Percentiles rank a stretch among this genome's conserved stretches.
phyloP scores from a whole-genome alignment of 2,329 filamentous ascomycete species.

The Drechslera avenae region DNA sequence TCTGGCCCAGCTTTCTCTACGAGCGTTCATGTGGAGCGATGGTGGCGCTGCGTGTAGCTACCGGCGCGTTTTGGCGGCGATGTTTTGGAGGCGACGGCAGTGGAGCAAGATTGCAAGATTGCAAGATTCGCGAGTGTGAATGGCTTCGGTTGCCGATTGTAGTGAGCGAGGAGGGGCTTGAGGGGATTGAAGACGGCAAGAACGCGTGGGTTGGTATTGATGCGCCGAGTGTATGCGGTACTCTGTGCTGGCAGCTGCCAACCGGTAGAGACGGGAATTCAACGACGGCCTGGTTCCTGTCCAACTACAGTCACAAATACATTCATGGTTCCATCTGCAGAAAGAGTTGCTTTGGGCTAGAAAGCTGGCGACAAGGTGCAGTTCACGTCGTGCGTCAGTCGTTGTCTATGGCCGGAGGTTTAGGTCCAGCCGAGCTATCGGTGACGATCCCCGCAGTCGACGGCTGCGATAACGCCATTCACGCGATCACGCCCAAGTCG shows the following conservation, averaged over 20 bases:
- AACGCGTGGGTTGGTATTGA: constrained; percentile 13
- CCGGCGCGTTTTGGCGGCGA: constrained; percentile 51
- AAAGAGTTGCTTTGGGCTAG: constrained; percentile 7
- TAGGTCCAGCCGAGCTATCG: constrained; percentile 17
- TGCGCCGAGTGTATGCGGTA: constrained; percentile 20
- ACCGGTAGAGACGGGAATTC: constrained; percentile 27
- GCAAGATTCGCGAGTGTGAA: constrained; percentile 32
- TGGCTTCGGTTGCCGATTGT: background rate
- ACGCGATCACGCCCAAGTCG: background rate
- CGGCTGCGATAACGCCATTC: constrained; percentile 16
- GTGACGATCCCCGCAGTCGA: constrained; percentile 16
- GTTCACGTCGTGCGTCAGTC: constrained; percentile 9
- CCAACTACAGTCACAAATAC: constrained; percentile 28
- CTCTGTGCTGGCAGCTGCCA: constrained; percentile 23
- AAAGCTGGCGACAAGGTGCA: constrained; percentile 8
- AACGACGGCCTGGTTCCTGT: constrained; percentile 32
- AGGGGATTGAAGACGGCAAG: constrained; percentile 12
- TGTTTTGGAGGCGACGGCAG: constrained; percentile 6
- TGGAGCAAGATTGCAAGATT: background rate
- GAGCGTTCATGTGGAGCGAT: constrained; percentile 19
- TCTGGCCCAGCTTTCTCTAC: constrained; percentile 59
- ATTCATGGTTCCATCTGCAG: constrained; percentile 35
- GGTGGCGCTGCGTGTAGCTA: constrained; percentile 5
- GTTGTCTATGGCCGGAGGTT: constrained; percentile 11
- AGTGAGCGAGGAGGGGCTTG: background rate